A percentile compares a stretch with the other conserved stretches of the same genome.
These are phyloP conservation scores for Kodamaea alishanica DNA, from an alignment of 1,139 yeast genomes.

Conservation along the genomic window DNA sequence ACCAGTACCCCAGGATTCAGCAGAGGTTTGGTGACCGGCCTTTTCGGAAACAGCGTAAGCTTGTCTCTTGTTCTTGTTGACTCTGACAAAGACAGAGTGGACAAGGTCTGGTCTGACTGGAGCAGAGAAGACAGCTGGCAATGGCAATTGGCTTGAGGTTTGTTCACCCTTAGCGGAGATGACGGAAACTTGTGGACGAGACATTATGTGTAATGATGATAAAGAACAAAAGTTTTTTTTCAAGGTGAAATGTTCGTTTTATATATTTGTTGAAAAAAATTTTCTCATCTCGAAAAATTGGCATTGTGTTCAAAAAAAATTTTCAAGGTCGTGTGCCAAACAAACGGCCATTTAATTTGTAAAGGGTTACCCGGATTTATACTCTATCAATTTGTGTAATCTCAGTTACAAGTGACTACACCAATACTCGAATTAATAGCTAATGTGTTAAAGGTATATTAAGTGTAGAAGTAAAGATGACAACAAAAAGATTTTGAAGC, in stretches of 20 bases:
- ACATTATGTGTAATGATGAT: conserved; percentile 25
- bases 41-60: conserved; percentile 99
- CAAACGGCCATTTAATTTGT: no score
- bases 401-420: no score
- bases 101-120: conserved; percentile 99
- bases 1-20: conserved; percentile 99
- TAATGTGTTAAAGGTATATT: no score
- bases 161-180: conserved; percentile 85
- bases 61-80: conserved; percentile 99
- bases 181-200: conserved; percentile 97
- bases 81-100: conserved; percentile 97
- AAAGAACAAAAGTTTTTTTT: conserved; percentile 16
- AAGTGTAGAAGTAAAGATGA: no score
- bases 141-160: conserved; percentile 78
- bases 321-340: neutral
- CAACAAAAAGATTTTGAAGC: no score
- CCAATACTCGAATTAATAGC: no score
- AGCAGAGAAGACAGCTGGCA: conserved; percentile 99
- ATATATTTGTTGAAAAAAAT: neutral
- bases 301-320: neutral
- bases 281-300: no score
- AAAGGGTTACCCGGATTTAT: no score
- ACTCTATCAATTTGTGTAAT: no score
- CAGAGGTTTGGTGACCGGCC: conserved; percentile 99
- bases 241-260: neutral